A percentile compares a stretch with the other conserved stretches of the same genome.
phyloP scores from a whole-genome alignment of 768 basidiomycete species.

The Tulasnella sp. region DNA sequence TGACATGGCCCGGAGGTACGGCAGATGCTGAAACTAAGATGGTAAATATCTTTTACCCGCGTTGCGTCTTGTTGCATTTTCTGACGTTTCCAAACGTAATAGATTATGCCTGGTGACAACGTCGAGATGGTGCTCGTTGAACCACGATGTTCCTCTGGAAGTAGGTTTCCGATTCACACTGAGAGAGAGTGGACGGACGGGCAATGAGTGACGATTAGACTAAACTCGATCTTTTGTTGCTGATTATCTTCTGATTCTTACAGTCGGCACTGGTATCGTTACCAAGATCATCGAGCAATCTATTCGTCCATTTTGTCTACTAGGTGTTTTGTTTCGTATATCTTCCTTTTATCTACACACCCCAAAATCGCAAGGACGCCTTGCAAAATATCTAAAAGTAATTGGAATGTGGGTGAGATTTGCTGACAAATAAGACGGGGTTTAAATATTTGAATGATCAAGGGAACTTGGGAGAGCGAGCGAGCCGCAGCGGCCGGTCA shows the following conservation, averaged over 20 bases:
- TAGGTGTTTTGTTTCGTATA: too few species aligned
- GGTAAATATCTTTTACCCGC: slow-evolving; percentile 31
- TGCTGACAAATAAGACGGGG: too few species aligned
- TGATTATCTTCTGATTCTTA: background rate
- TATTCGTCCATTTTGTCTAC: too few species aligned
- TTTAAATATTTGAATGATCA: too few species aligned
- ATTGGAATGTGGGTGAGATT: too few species aligned
- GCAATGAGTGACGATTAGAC: too few species aligned
- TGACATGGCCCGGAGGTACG: slow-evolving; percentile 81
- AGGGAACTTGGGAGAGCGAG: too few species aligned
- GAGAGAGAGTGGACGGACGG: slow-evolving; percentile 87
- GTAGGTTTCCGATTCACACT: slow-evolving; percentile 85
- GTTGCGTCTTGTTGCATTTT: background rate
- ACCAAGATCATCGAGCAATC: slow-evolving; percentile 53
- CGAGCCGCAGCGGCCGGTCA: too few species aligned
- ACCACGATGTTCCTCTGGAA: slow-evolving; percentile 80
- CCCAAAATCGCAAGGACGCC: too few species aligned
- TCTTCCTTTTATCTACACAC: too few species aligned
- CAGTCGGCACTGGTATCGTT: slow-evolving; percentile 90
- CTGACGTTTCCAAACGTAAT: slow-evolving; percentile 12
- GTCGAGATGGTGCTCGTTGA: slow-evolving; percentile 82
- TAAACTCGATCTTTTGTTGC: slow-evolving; percentile 26
- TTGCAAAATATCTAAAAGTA: too few species aligned
- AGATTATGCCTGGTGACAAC: slow-evolving; percentile 97
- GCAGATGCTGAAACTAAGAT: slow-evolving; percentile 74